Percentiles rank a stretch among this genome's conserved stretches.
Conservation (phyloP, 345 rosid species). For the Toxicodendron radicans region DNA sequence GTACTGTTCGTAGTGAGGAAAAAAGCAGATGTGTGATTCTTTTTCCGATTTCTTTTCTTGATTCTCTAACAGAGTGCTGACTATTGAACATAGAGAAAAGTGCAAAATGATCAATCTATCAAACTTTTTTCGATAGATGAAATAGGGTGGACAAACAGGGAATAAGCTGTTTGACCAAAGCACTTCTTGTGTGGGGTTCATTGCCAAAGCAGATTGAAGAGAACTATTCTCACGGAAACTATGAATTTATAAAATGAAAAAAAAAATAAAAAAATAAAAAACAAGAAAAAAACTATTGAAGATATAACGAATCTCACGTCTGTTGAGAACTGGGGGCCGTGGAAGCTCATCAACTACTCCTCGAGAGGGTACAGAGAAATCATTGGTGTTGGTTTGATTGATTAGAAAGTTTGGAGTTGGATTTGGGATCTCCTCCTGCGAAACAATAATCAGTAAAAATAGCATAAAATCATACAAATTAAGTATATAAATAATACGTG, state of each 20-base stretch:
- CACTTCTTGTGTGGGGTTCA: background rate
- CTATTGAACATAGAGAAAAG: background rate
- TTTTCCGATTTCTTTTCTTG: background rate
- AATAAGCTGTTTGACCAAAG: conserved; percentile 9
- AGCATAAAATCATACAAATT: background rate
- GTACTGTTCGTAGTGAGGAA: background rate
- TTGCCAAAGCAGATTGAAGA: background rate
- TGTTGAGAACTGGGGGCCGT: conserved; percentile 45
- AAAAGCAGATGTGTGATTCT: conserved; percentile 20
- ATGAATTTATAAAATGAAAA: too few species aligned
- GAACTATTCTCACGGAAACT: background rate
- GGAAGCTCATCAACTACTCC: conserved; percentile 43
- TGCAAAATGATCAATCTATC: background rate
- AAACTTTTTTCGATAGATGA: background rate
- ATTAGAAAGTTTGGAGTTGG: conserved; percentile 35
- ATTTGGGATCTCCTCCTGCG: conserved; percentile 49
- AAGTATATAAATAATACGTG: background rate
- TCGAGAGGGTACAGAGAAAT: conserved; percentile 25
- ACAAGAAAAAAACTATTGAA: background rate
- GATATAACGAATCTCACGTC: conserved; percentile 37
- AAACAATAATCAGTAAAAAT: background rate
- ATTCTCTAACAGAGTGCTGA: conserved; percentile 3
- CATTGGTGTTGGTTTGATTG: conserved; percentile 40
- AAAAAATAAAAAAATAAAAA: background rate
- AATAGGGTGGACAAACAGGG: background rate